phyloP scores from a whole-genome alignment of 495 filamentous ascomycete species.

The Pyronema omphalodes region DNA sequence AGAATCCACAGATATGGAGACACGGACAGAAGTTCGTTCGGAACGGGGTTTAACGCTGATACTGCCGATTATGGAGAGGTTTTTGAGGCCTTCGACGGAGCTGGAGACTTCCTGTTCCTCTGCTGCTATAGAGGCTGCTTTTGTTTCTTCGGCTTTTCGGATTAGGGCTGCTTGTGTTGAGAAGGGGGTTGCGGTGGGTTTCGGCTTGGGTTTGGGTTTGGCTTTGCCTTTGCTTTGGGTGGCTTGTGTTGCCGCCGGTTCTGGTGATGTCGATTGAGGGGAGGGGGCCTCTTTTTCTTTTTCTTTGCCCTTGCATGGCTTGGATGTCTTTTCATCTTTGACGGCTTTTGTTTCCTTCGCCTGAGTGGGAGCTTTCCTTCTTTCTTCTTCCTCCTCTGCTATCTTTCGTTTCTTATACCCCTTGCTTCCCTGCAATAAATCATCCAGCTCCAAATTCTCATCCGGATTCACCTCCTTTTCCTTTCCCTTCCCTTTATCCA shows the following conservation, averaged over 20 bases:
- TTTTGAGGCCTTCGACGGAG: slow-evolving; percentile 57
- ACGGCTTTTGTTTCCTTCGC: background rate
- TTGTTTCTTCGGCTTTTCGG: slow-evolving; percentile 2
- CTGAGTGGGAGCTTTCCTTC: background rate
- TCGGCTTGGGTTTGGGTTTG: slow-evolving; percentile 1
- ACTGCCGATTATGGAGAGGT: slow-evolving; percentile 60
- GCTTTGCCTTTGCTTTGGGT: slow-evolving; percentile 2
- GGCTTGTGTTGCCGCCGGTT: background rate
- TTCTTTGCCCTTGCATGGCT: background rate
- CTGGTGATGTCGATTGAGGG: background rate
- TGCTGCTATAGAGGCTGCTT: slow-evolving; percentile 10
- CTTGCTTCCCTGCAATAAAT: slow-evolving; percentile 16
- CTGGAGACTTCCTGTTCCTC: slow-evolving; percentile 35
- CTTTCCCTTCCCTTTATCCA: background rate
- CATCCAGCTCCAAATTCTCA: slow-evolving; percentile 17
- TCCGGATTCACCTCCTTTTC: background rate
- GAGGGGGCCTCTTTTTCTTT: background rate
- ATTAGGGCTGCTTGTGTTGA: slow-evolving; percentile 11
- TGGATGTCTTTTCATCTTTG: background rate
- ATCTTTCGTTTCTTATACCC: slow-evolving; percentile 21
- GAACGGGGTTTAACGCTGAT: slow-evolving; percentile 40
- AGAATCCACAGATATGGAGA: slow-evolving; percentile 26
- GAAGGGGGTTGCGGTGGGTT: slow-evolving; percentile 1
- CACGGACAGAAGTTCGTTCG: slow-evolving; percentile 7
- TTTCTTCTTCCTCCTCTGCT: slow-evolving; percentile 16